These are phyloP conservation scores for Podila horticola DNA, from an alignment of 192 early-diverging fungal genomes.

Conservation along the genomic window DNA sequence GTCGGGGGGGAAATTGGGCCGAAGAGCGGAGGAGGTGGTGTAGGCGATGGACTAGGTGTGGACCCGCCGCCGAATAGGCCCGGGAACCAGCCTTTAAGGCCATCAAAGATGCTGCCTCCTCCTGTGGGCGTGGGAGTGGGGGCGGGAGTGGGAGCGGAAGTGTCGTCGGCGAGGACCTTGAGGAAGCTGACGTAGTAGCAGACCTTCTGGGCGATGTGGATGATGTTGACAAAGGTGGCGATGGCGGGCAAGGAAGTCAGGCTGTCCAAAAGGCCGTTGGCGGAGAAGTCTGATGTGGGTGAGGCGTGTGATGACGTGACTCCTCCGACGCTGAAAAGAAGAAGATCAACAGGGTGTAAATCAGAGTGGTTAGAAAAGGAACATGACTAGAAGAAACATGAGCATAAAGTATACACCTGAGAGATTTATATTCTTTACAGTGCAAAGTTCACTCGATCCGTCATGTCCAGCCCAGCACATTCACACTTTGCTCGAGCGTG, in stretches of 20 bases:
- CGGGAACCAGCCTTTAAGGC: neutral
- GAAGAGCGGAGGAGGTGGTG: no score
- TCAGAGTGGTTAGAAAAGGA: neutral
- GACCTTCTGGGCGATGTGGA: conserved; percentile 2
- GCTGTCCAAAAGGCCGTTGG: conserved; percentile 2
- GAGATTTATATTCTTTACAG: conserved; percentile 6
- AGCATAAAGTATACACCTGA: neutral
- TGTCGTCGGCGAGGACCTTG: neutral
- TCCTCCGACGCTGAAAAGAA: conserved; percentile 4
- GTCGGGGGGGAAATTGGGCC: no score
- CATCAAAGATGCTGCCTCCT: neutral
- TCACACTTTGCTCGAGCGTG: neutral
- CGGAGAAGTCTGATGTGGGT: neutral
- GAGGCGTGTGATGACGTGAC: neutral
- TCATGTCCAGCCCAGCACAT: conserved; percentile 13
- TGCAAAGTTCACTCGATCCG: conserved; percentile 19
- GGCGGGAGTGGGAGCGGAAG: neutral
- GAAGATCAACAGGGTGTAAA: neutral
- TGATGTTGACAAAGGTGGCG: neutral
- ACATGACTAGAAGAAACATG: neutral
- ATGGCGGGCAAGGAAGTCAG: neutral
- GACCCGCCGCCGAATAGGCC: neutral
- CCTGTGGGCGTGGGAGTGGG: neutral
- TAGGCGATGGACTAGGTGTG: no score
- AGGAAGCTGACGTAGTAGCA: neutral